Evolutionary conservation across 225 moss, liverwort and hornwort genomes (phyloP), one percentile per base, ranked within the genome.

Genomic region (Straminergon stramineum): DNA sequence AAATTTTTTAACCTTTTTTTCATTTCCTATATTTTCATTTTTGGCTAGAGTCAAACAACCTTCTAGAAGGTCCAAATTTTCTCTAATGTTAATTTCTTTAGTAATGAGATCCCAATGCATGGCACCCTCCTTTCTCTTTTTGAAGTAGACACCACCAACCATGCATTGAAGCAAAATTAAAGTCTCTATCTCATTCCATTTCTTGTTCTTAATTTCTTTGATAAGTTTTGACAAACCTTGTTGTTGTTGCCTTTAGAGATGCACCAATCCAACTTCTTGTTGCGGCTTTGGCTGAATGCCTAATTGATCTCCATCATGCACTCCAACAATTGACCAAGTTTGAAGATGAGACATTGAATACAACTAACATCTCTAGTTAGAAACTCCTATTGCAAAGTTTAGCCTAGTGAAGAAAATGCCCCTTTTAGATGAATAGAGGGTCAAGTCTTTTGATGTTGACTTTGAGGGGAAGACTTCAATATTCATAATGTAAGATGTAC

Each of bases 291-390:
- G 2, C 10, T 17, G 18, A 52, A 83, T 0, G 1, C 41, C 1
- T 3, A 15, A 51, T 4, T 19, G 5, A 53, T 2, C 55, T 9
- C 8, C 55, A 55, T 55, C 14, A 2, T 10, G 1, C 0, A 5
- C 11, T 77, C 9, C 2, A 20, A 35, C 35, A 13, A 5, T 53
- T 22, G 9, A 35, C 53, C 1, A 3, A 22, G 3, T 0, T 35
- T 0, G 15, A 23, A 35, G 21, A 23, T 53, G 22, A 75, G 31
- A 0, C 0, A 1, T 35, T 7, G 21, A 55, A 77, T 77, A 15
- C 0, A 23, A 22, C 2, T 0, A 23, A 22, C 2, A 0, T 0
- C 76, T 21, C 3, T 76, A 53, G 21, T 21, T 8, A 0, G 1
- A 2, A 8, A 13, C 53, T 3, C 34, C 34, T 8, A 21, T 4